Evolutionary conservation across 2,329 filamentous ascomycete genomes (phyloP).

Genomic region (Trichoderma sp.): DNA sequence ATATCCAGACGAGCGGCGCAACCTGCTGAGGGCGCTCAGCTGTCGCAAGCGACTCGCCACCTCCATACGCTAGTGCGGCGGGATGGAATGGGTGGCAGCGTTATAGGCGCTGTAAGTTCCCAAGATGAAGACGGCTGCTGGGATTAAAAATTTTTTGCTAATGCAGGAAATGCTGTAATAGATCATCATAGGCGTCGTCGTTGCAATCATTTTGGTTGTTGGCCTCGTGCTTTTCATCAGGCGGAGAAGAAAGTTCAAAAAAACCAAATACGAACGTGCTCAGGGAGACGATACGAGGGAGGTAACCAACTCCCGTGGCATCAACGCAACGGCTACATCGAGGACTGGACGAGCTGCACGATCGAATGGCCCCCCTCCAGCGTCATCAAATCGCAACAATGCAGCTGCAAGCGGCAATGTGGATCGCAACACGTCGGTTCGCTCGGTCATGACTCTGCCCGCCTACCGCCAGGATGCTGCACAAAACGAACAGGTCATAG

Average conservation of each 20-base stretch:
- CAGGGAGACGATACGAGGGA: slow-evolving; percentile 34
- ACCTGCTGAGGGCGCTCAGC: slow-evolving; percentile 7
- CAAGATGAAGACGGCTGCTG: not conserved
- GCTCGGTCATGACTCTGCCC: slow-evolving; percentile 92
- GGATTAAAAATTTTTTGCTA: not conserved
- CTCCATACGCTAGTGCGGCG: slow-evolving; percentile 16
- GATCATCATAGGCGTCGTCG: slow-evolving; percentile 12
- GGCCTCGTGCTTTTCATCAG: slow-evolving; percentile 6
- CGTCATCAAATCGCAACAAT: slow-evolving; percentile 22
- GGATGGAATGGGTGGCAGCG: not conserved
- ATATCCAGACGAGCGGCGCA: slow-evolving; percentile 20
- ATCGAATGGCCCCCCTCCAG: not conserved
- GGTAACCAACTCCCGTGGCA: slow-evolving; percentile 32
- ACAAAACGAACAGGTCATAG: slow-evolving; percentile 79
- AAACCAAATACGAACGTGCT: slow-evolving; percentile 37
- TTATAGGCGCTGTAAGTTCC: slow-evolving; percentile 27
- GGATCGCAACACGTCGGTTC: slow-evolving; percentile 80
- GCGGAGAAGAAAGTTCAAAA: slow-evolving; percentile 28
- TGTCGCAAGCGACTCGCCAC: slow-evolving; percentile 23
- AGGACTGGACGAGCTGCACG: slow-evolving; percentile 9
- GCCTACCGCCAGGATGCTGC: slow-evolving; percentile 74
- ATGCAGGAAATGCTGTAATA: not conserved
- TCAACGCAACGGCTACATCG: slow-evolving; percentile 30
- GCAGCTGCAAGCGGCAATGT: slow-evolving; percentile 49
- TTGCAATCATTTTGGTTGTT: not conserved